Evolutionary conservation across 768 basidiomycete species (phyloP).

Genomic region (Boletales sp.): DNA sequence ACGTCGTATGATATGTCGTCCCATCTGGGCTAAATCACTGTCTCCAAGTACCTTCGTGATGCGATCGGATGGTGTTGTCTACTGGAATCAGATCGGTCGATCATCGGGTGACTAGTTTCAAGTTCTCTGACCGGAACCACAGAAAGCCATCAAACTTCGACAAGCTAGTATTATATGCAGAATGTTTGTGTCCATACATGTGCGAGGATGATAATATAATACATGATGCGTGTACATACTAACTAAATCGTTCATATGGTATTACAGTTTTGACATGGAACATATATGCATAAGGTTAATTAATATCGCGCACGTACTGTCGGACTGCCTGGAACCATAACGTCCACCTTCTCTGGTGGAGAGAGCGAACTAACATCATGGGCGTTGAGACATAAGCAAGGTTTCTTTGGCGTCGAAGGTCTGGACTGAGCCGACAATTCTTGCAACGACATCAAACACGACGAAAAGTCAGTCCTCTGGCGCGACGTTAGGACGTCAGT

Average conservation of each 20-base stretch:
- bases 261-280: slow-evolving; percentile 7
- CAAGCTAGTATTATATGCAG: too few species aligned
- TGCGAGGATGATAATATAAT: neutral
- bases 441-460: slow-evolving; percentile 16
- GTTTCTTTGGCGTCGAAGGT: slow-evolving; percentile 3
- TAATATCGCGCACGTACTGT: slow-evolving; percentile 16
- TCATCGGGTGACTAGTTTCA: too few species aligned
- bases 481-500: slow-evolving; percentile 7
- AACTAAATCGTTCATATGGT: slow-evolving; percentile 8
- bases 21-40: too few species aligned
- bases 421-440: slow-evolving; percentile 20
- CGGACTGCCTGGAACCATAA: slow-evolving; percentile 20
- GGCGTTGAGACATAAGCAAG: slow-evolving; percentile 5
- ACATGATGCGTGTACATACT: slow-evolving; percentile 11
- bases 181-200: too few species aligned
- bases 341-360: slow-evolving; percentile 10
- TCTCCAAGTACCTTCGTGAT: too few species aligned
- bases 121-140: too few species aligned
- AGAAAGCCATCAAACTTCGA: too few species aligned
- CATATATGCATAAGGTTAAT: slow-evolving; percentile 10
- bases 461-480: slow-evolving; percentile 8
- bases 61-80: too few species aligned
- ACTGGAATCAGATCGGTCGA: too few species aligned
- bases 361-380: neutral
- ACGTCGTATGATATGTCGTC: too few species aligned